These are phyloP conservation scores for Bassia scoparia DNA, from an alignment of 148 eudicot genomes.

Conservation along the genomic window DNA sequence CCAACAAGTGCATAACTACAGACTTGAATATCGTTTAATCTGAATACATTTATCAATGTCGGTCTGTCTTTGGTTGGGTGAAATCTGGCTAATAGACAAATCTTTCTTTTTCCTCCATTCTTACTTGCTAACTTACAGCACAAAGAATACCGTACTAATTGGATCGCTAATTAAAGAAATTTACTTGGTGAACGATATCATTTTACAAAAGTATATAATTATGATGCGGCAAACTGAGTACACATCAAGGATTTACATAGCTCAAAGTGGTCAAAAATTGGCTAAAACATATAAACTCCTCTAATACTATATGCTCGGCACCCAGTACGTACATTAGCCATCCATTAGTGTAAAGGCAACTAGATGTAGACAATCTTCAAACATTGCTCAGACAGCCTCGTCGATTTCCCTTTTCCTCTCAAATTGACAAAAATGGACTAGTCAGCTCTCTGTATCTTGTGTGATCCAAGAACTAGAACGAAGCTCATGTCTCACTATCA, in stretches of 20 bases:
- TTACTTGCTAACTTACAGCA: too few species aligned
- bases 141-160: too few species aligned
- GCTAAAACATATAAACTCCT: not conserved
- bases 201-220: conserved; percentile 9
- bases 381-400: not conserved
- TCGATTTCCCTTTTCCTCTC: not conserved
- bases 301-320: not conserved
- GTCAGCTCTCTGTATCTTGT: not conserved
- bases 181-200: not conserved
- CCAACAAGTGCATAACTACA: too few species aligned
- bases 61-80: too few species aligned
- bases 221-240: not conserved
- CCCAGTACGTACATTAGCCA: not conserved
- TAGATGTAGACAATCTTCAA: not conserved
- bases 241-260: not conserved
- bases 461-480: not conserved
- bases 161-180: too few species aligned
- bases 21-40: too few species aligned
- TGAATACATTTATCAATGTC: too few species aligned
- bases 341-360: not conserved
- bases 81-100: too few species aligned
- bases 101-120: too few species aligned
- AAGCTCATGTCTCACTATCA: conserved; percentile 34
- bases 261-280: conserved; percentile 1
- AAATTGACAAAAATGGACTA: not conserved